These are phyloP conservation scores for Chionographis japonica DNA, from an alignment of 106 monocot genomes.

Conservation along the genomic window DNA sequence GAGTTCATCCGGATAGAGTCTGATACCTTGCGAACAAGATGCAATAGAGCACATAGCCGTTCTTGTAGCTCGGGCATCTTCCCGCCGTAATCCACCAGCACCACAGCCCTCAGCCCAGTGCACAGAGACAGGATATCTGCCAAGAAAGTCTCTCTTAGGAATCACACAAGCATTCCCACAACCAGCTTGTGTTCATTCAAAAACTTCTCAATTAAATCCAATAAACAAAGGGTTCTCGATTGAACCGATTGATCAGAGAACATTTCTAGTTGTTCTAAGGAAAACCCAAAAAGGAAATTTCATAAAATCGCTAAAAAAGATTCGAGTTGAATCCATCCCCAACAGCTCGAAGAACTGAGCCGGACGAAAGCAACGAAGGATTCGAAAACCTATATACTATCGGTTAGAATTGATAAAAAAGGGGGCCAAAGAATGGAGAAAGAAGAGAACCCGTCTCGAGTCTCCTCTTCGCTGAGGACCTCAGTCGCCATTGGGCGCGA, in stretches of 20 bases:
- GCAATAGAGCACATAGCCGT: constrained; percentile 39
- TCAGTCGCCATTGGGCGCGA: constrained; percentile 48
- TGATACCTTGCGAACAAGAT: constrained; percentile 38
- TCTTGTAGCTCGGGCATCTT: constrained; percentile 66
- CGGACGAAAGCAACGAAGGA: neutral
- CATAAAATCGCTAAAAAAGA: too few species aligned
- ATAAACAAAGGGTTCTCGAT: neutral
- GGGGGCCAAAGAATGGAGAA: neutral
- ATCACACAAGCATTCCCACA: too few species aligned
- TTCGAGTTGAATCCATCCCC: too few species aligned
- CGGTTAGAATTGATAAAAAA: neutral
- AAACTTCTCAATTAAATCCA: neutral
- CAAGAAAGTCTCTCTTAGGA: neutral
- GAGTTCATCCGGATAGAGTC: too few species aligned
- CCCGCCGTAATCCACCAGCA: constrained; percentile 71
- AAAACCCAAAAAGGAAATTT: neutral
- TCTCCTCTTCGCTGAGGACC: constrained; percentile 31
- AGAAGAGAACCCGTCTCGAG: constrained; percentile 40
- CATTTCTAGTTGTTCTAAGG: neutral
- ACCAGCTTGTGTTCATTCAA: too few species aligned
- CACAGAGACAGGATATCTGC: constrained; percentile 51
- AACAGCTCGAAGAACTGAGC: neutral
- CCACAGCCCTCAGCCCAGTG: constrained; percentile 55
- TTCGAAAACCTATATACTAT: neutral
- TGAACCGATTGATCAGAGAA: too few species aligned